Conservation (phyloP, 164 flowering plant genomes). For the Platanus orientalis region DNA sequence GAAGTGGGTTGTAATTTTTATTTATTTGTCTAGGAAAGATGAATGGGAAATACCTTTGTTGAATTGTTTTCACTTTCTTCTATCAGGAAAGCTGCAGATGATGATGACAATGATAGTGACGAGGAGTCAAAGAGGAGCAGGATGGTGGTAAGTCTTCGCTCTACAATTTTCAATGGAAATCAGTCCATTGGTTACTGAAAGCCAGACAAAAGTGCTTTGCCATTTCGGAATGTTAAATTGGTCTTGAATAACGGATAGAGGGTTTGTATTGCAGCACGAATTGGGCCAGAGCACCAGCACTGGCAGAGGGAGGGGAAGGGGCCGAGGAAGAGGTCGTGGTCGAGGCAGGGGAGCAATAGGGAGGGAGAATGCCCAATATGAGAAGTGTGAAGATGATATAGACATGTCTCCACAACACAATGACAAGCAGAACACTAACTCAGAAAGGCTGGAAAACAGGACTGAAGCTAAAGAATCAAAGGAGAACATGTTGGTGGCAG, state of each 20-base stretch:
- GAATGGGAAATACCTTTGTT: not conserved
- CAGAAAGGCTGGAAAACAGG: conserved; percentile 5
- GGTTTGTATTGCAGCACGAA: conserved; percentile 6
- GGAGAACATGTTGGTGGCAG: conserved; percentile 22
- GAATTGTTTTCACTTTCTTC: not conserved
- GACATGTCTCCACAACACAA: conserved; percentile 6
- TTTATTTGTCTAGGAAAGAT: not conserved
- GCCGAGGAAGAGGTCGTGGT: conserved; percentile 24
- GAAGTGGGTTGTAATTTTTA: not conserved
- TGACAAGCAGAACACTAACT: conserved; percentile 5
- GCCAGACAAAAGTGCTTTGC: not conserved
- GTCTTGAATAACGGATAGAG: not conserved
- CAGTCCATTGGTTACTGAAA: not conserved
- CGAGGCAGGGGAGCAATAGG: conserved; percentile 9
- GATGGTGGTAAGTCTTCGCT: conserved; percentile 44
- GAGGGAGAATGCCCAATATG: conserved; percentile 4
- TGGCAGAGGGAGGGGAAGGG: conserved; percentile 26
- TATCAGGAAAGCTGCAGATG: conserved; percentile 68
- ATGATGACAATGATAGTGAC: conserved; percentile 69
- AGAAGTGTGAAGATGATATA: conserved; percentile 14
- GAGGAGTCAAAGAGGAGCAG: conserved; percentile 72
- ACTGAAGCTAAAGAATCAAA: conserved; percentile 16
- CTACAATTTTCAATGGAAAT: not conserved
- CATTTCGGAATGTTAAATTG: not conserved
- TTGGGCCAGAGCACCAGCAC: conserved; percentile 8